phyloP scores from a whole-genome alignment of 106 monocot species.

The Narthecium ossifragum region DNA sequence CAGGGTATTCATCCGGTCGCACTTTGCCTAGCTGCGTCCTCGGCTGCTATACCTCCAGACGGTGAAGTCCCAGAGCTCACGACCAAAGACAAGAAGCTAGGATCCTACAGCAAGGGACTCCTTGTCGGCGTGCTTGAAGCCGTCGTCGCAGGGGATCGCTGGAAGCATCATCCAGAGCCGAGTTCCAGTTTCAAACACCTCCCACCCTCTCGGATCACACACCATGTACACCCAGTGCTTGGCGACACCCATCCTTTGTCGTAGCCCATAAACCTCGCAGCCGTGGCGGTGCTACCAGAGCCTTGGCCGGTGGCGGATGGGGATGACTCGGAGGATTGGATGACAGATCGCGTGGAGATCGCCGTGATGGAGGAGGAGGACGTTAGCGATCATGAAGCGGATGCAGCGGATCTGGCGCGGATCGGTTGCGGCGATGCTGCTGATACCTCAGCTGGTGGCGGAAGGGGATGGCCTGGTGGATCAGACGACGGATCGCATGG shows the following conservation, averaged over 20 bases:
- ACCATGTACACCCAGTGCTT: conserved; percentile 93
- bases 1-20: conserved; percentile 53
- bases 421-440: no score
- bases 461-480: no score
- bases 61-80: conserved; percentile 42
- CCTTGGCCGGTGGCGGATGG: no score
- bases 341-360: no score
- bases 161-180: conserved; percentile 60
- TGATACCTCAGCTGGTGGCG: no score
- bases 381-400: no score
- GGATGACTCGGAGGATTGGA: no score
- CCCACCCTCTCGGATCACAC: conserved; percentile 70
- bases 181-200: conserved; percentile 55
- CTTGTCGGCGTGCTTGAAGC: conserved; percentile 78
- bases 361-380: no score
- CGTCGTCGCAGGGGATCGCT: conserved; percentile 56
- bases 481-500: no score
- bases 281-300: no score
- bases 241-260: conserved; percentile 21
- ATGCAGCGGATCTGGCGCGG: no score
- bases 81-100: conserved; percentile 79
- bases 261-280: conserved; percentile 30
- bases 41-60: conserved; percentile 63
- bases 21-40: conserved; percentile 53
- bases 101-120: conserved; percentile 91